Conservation (phyloP, 1,284 basidiomycete genomes). For the Boletus subluridellus region DNA sequence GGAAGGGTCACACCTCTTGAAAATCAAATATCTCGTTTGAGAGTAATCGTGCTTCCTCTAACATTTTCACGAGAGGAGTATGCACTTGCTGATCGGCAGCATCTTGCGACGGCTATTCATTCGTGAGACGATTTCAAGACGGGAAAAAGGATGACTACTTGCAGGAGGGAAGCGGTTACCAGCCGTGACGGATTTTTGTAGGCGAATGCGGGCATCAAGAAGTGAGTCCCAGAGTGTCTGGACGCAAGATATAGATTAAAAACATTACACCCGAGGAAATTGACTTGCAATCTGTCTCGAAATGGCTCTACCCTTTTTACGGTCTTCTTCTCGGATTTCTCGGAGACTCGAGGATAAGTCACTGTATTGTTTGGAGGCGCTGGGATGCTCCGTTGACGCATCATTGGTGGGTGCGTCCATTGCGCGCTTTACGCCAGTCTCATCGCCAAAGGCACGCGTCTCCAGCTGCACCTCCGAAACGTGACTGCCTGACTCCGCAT, state of each 20-base stretch:
- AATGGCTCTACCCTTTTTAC: slow-evolving; percentile 77
- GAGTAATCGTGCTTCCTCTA: slow-evolving; percentile 57
- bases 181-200: slow-evolving; percentile 75
- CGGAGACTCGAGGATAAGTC: slow-evolving; percentile 54
- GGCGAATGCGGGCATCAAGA: slow-evolving; percentile 81
- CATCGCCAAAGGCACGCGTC: slow-evolving; percentile 16
- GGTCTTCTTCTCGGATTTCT: slow-evolving; percentile 61
- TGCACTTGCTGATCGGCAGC: slow-evolving; percentile 36
- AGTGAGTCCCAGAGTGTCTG: slow-evolving; percentile 82
- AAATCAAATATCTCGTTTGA: slow-evolving; percentile 67
- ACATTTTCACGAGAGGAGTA: slow-evolving; percentile 44
- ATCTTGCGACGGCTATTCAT: slow-evolving; percentile 22
- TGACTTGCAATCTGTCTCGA: slow-evolving; percentile 73
- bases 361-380: slow-evolving; percentile 35
- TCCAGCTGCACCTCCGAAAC: slow-evolving; percentile 27
- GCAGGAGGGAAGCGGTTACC: slow-evolving; percentile 62
- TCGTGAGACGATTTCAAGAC: slow-evolving; percentile 20
- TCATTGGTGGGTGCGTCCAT: slow-evolving; percentile 1
- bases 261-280: background rate
- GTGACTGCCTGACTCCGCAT: slow-evolving; percentile 9
- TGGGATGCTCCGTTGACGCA: background rate
- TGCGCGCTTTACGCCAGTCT: background rate
- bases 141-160: slow-evolving; percentile 24
- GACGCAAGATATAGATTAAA: slow-evolving; percentile 12
- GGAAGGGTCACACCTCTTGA: slow-evolving; percentile 50